Evolutionary conservation across 163 green algal species (phyloP), one percentile per base, ranked within the genome.

Genomic region (Chlorella variabilis): DNA sequence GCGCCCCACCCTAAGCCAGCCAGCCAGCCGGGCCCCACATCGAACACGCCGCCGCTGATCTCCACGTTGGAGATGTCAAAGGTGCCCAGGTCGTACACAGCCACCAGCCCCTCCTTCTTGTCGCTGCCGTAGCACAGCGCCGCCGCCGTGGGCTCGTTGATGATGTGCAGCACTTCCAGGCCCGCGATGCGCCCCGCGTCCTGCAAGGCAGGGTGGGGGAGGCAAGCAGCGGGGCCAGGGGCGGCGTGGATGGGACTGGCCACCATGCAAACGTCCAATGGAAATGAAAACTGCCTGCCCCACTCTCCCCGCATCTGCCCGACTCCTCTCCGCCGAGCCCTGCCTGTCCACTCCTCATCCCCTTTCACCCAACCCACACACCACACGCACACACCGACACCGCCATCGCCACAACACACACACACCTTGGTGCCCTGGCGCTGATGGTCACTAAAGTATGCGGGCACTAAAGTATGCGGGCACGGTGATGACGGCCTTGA

Each of bases 371-470:
- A 63, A 29, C 54, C 27, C 59, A 67, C 13, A 17, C n/a, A 11
- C 29, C 63, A 39, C 63, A 71, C n/a, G 31, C 36, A 39, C 9
- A 11, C 29, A 45, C n/a, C 29, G 6, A 11, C 63, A 31, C 63
- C 18, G 11, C 45, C 45, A 54, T 23, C 11, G 45, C 45, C 39
- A 42, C 38, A 7, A 23, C 36, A 82, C 98, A 2, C 70, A n/a
- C 73, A 4, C 56, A 80, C 96, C 88, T 99, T 99, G 45, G 95
- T 98, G 5, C 93, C 94, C 80, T 99, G 96, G 41, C 96, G 87
- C 87, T 99, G 96, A 34, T 91, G 89, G 87, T 99, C 96, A 86
- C 99, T 99, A 93, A 99, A 99, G 89, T 99, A 99, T 4, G 96
- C 95, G 27, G 96, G 96, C 58, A 99, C 96, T 62, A n/a, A 8